These are phyloP conservation scores for Aspergillus olivimuriae DNA, from an alignment of 495 filamentous ascomycete genomes.

Conservation along the genomic window DNA sequence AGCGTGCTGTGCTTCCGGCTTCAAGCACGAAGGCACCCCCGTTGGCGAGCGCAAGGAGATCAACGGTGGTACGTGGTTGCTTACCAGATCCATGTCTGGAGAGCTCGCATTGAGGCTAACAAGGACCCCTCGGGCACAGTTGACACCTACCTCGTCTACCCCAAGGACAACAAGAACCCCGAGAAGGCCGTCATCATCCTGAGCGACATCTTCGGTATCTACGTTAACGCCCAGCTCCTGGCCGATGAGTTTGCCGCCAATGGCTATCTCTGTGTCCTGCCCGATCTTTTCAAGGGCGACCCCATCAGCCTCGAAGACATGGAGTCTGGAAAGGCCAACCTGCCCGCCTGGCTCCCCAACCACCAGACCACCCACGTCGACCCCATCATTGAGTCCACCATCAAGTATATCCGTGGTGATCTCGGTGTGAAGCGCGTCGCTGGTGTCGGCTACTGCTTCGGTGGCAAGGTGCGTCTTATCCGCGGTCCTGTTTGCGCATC, in stretches of 20 bases:
- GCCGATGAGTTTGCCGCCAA: conserved; percentile 79
- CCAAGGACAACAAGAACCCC: conserved; percentile 34
- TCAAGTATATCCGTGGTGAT: conserved; percentile 54
- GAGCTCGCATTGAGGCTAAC: not conserved
- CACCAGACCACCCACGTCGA: conserved; percentile 58
- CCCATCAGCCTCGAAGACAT: conserved; percentile 48
- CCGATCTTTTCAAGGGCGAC: conserved; percentile 76
- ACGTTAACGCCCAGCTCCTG: conserved; percentile 70
- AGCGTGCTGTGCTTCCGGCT: conserved; percentile 51
- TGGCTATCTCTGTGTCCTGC: conserved; percentile 70
- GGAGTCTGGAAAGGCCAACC: conserved; percentile 49
- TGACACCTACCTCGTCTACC: conserved; percentile 36
- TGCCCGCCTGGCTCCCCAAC: conserved; percentile 51
- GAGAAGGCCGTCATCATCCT: conserved; percentile 43
- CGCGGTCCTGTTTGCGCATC: not conserved
- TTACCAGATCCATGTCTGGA: not conserved
- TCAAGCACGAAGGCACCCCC: conserved; percentile 42
- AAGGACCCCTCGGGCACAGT: conserved; percentile 24
- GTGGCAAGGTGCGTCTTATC: conserved; percentile 31
- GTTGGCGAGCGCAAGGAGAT: conserved; percentile 36
- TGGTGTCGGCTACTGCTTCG: conserved; percentile 47
- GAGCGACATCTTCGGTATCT: conserved; percentile 66
- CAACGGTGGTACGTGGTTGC: conserved; percentile 33
- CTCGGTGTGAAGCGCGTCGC: conserved; percentile 61
- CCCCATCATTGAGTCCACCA: conserved; percentile 52